Evolutionary conservation across 306 rosid genomes (phyloP).

Genomic region (Acacia melanoxylon): DNA sequence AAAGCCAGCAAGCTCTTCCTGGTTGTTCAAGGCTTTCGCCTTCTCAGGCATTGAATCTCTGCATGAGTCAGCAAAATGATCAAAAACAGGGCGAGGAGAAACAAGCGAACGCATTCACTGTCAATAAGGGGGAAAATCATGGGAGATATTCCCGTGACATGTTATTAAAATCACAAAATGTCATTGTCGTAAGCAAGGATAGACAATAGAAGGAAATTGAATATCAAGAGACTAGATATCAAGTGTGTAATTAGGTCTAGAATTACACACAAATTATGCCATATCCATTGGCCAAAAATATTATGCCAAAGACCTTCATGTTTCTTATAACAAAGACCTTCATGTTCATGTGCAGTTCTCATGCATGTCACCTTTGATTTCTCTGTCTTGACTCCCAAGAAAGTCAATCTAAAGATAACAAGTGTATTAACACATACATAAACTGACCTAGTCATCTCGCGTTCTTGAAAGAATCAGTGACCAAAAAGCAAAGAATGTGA

Average conservation of each 20-base stretch:
- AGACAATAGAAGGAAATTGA: neutral
- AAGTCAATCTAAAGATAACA: neutral
- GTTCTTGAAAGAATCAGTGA: neutral
- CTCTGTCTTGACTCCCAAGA: neutral
- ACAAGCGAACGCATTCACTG: neutral
- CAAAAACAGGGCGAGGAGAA: neutral
- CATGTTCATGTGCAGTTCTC: neutral
- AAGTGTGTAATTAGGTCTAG: neutral
- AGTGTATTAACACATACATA: neutral
- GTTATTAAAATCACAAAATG: neutral
- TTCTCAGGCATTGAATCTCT: slow-evolving; percentile 31
- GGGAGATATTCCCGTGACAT: neutral
- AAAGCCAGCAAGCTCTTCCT: slow-evolving; percentile 44
- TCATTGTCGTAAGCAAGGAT: neutral
- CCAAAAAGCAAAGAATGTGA: neutral
- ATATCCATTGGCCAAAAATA: no score
- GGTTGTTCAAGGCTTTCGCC: slow-evolving; percentile 7
- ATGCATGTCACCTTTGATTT: neutral
- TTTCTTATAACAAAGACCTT: neutral
- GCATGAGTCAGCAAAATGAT: slow-evolving; percentile 5
- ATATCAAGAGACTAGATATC: neutral
- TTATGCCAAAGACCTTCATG: neutral
- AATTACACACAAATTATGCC: neutral
- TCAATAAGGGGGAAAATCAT: neutral
- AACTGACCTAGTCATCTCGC: no score